These are phyloP conservation scores for Cyclocybe cylindracea DNA, from an alignment of 768 basidiomycete genomes.

Conservation along the genomic window DNA sequence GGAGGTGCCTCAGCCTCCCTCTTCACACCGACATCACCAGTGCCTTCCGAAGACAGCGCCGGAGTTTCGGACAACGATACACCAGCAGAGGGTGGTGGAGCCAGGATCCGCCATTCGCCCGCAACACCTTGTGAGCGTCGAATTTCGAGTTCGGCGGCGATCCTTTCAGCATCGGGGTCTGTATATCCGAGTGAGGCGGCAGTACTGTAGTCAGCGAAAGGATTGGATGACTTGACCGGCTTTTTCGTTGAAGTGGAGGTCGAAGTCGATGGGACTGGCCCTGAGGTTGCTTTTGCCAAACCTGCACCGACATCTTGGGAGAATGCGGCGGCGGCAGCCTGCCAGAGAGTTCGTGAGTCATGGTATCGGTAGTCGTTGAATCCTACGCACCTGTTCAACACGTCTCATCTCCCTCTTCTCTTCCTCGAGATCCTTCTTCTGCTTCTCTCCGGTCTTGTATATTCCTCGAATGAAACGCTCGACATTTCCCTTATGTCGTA, in stretches of 20 bases:
- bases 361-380: background rate
- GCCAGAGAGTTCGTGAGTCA: constrained; percentile 6
- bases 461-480: constrained; percentile 90
- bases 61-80: constrained; percentile 6
- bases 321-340: constrained; percentile 83
- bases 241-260: constrained; percentile 38
- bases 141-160: constrained; percentile 59
- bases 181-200: constrained; percentile 79
- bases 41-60: constrained; percentile 13
- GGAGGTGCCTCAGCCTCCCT: constrained; percentile 37
- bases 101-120: constrained; percentile 78
- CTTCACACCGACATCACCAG: constrained; percentile 29
- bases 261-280: constrained; percentile 34
- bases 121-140: constrained; percentile 67
- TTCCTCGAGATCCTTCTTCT: constrained; percentile 81
- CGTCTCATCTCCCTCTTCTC: constrained; percentile 85
- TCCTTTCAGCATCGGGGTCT: constrained; percentile 74
- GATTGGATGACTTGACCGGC: constrained; percentile 55
- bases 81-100: constrained; percentile 19
- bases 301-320: constrained; percentile 78
- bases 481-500: constrained; percentile 92
- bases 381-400: constrained; percentile 69
- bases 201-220: constrained; percentile 86
- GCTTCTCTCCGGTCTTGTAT: constrained; percentile 91
- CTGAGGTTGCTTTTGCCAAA: constrained; percentile 40